Evolutionary conservation across 768 basidiomycete species (phyloP).

Genomic region (Tricholoma sp.): DNA sequence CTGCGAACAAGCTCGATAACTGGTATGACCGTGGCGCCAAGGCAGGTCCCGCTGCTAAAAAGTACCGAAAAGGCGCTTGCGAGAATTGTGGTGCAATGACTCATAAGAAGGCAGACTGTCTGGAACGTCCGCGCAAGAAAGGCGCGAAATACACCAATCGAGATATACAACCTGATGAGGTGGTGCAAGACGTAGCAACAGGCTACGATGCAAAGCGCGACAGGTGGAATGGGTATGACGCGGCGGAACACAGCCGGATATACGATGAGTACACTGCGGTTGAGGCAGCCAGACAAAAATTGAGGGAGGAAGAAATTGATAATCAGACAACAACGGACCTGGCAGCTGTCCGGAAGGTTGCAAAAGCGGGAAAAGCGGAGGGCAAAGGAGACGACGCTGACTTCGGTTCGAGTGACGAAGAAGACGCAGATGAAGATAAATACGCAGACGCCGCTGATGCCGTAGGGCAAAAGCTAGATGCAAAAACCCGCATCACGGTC

Average conservation of each 20-base stretch:
- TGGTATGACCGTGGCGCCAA: conserved; percentile 90
- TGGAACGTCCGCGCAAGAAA: conserved; percentile 94
- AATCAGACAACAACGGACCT: conserved; percentile 92
- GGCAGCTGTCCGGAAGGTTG: conserved; percentile 90
- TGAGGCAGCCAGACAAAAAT: conserved; percentile 84
- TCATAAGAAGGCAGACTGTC: conserved; percentile 86
- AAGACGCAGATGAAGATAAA: conserved; percentile 95
- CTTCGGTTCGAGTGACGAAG: conserved; percentile 95
- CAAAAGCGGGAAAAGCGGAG: conserved; percentile 79
- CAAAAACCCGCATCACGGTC: conserved; percentile 97
- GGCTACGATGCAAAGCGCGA: conserved; percentile 95
- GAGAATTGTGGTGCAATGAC: conserved; percentile 99
- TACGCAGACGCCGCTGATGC: conserved; percentile 98
- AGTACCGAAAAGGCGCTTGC: conserved; percentile 96
- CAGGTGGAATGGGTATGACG: conserved; percentile 97
- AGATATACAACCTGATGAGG: conserved; percentile 88
- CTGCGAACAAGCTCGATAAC: conserved; percentile 67
- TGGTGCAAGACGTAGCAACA: conserved; percentile 70
- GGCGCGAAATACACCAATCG: conserved; percentile 91
- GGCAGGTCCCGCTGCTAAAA: conserved; percentile 89
- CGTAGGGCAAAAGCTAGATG: conserved; percentile 96
- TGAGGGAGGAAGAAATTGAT: conserved; percentile 96
- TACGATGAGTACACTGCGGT: conserved; percentile 94
- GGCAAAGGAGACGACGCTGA: conserved; percentile 76
- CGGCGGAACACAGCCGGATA: conserved; percentile 77